These are phyloP conservation scores for Sophora flavescens DNA, from an alignment of 306 rosid species.

Conservation along the genomic window DNA sequence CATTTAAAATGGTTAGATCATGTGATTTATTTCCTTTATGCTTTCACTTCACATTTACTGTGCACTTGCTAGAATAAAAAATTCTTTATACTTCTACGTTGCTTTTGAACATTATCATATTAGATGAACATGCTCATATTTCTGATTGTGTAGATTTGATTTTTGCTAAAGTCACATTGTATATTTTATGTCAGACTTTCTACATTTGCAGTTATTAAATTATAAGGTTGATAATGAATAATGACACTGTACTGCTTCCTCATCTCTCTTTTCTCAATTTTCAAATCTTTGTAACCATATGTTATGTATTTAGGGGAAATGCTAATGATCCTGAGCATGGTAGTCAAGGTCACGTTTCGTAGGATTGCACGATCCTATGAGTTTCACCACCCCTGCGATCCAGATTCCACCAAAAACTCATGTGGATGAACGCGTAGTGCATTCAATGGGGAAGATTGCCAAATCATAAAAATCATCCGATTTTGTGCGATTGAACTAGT, in stretches of 20 bases:
- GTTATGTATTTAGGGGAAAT: background rate
- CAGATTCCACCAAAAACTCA: no score
- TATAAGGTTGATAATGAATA: background rate
- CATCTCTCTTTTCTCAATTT: background rate
- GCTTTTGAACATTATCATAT: background rate
- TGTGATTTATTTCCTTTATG: constrained; percentile 42
- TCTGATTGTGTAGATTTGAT: constrained; percentile 7
- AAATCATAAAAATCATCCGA: no score
- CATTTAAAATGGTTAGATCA: constrained; percentile 60
- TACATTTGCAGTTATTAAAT: background rate
- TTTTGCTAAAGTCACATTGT: constrained; percentile 2
- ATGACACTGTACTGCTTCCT: background rate
- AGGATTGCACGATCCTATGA: no score
- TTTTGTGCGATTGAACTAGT: no score
- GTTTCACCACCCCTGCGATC: no score
- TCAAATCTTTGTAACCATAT: background rate
- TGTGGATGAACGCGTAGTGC: no score
- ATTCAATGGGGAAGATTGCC: no score
- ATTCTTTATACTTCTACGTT: constrained; percentile 8
- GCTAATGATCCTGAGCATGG: background rate
- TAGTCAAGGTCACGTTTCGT: no score
- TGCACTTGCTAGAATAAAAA: constrained; percentile 26
- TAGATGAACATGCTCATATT: constrained; percentile 15
- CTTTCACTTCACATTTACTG: constrained; percentile 24
- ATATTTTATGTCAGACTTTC: background rate